A percentile compares a stretch with the other conserved stretches of the same genome.
Conservation (phyloP, 352 stramenopile genomes). For the Hyaloperonospora brassicae region DNA sequence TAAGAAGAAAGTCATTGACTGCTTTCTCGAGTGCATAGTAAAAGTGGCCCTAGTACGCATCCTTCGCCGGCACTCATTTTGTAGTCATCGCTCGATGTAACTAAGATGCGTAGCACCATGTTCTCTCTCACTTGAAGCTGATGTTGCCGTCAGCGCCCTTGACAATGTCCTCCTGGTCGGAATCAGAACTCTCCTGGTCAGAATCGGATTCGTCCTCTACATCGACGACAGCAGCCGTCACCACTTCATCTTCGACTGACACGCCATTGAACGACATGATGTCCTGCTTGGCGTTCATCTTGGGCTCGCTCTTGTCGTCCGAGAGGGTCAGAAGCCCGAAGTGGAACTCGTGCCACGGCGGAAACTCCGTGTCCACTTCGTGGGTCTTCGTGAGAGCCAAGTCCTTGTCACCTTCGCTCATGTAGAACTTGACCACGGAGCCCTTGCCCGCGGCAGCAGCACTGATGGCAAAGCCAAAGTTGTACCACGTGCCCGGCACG, state of each 20-base stretch:
- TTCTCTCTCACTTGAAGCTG: too few species aligned
- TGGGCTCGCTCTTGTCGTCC: conserved; percentile 6
- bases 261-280: conserved; percentile 1
- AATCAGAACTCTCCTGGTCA: too few species aligned
- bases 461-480: conserved; percentile 6
- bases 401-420: conserved; percentile 7
- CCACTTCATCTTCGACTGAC: not conserved
- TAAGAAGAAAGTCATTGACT: too few species aligned
- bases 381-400: conserved; percentile 4
- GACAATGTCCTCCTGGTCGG: too few species aligned
- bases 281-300: not conserved
- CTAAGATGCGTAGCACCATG: too few species aligned
- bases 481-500: conserved; percentile 7
- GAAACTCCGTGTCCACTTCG: conserved; percentile 1
- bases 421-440: conserved; percentile 7
- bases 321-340: conserved; percentile 10
- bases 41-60: too few species aligned
- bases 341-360: conserved; percentile 1
- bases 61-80: too few species aligned
- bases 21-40: too few species aligned
- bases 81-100: too few species aligned
- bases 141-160: too few species aligned
- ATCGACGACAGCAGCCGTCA: too few species aligned
- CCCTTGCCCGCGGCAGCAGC: not conserved
- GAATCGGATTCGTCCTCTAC: too few species aligned